Evolutionary conservation across 805 yeast species (phyloP), one percentile per base, ranked within the genome.

Genomic region (Kluyveromyces aestuarii): DNA sequence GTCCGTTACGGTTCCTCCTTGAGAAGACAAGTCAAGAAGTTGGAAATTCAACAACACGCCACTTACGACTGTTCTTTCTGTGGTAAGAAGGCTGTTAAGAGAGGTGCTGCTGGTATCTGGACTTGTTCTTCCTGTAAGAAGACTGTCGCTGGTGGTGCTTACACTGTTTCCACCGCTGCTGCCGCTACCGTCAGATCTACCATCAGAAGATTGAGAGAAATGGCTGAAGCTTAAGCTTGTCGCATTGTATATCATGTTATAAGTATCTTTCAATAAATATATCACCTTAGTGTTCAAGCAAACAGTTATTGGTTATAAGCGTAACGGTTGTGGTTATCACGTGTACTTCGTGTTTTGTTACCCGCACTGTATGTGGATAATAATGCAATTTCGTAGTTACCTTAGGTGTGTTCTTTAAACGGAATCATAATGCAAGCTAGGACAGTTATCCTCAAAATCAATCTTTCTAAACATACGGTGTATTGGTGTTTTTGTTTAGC

Each of bases 151-250:
- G 99, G 99, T 75, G 99, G 99, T 82, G 99, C 99, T 77, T 93
- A 93, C 90, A 82, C 96, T 70, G 90, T 93, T 63, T 84, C 95
- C 72, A 93, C 99, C 68, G 93, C 99, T 71, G 97, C 99, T 74
- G 99, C 99, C 72, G 96, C 96, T 76, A 93, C 99, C 68, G 97
- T 90, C 76, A 90, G 99, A 85, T 93, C 99, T 60, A 91, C 99
- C 76, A 93, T 93, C 81, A 91, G 99, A 84, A 96, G 99, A 86
- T 87, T 93, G 78, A 89, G 99, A 84, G 99, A 93, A 73, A 74
- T 95, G 81, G 97, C 95, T 77, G 99, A 93, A 81, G 99, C 96
- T 73, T 93, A 90, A 87, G 63, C 71, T 44, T 51, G 48, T 47
- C 45, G 47, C 54, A 50, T 44, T 13, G 47, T 44, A 44, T 38